Evolutionary conservation across 441 rosid species (phyloP), one percentile per base, ranked within the genome.

Genomic region (Viola pubescens): DNA sequence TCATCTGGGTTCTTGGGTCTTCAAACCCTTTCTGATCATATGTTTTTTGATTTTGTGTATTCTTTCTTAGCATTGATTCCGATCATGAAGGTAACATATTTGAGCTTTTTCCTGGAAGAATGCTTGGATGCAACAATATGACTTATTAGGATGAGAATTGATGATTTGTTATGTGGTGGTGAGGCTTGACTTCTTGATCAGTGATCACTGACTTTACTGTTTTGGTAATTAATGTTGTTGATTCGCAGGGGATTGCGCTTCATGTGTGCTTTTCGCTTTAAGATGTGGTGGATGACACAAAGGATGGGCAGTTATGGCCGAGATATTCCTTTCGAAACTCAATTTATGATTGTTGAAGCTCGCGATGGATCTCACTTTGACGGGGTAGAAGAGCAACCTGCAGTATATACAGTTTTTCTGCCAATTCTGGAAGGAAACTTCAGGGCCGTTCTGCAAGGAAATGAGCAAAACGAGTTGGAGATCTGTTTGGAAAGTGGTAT

Each of bases 241-340:
- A 16, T 54, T 12, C 72, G 64, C 75, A 84, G 87, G 74, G 89
- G 89, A 43, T 64, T 81, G 73, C 76, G 79, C 5, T 84, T 81
- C 53, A 79, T 78, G 89, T 77, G 85, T 50, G 67, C 76, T 66
- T 84, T 84, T 19, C 80, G 86, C n/a, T 84, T 81, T 79, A 84
- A 81, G 61, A 41, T 84, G 66, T 84, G 89, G 89, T 84, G 89
- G 89, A 84, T 84, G 85, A 81, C 89, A 7, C 89, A 81, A 65
- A 79, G 84, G 72, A 84, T 81, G 80, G 86, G 87, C 14, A 75
- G 9, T 61, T 71, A 67, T 48, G 87, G 87, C 5, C 68, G 52
- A 47, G 87, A 84, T 11, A 76, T 84, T 41, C 89, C 89, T 6
- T 79, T 71, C 55, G 87, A 84, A 78, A 81, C 87, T 14, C 86